Conservation (phyloP, 306 rosid genomes). For the Vachellia collinsii region DNA sequence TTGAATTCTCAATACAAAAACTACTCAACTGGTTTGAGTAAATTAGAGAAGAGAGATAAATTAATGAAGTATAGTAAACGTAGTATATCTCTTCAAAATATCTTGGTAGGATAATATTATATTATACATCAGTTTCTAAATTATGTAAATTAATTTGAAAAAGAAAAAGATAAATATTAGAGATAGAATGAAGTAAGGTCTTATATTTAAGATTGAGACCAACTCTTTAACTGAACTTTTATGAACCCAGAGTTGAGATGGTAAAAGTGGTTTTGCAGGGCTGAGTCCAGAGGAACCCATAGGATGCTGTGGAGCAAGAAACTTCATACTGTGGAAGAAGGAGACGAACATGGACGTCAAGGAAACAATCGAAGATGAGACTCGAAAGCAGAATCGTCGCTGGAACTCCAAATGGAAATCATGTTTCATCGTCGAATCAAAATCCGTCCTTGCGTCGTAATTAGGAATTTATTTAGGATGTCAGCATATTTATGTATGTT, state of each 20-base stretch:
- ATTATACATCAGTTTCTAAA: too few relatives aligned
- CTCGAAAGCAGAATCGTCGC: not conserved
- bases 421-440: not conserved
- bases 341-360: conserved; percentile 8
- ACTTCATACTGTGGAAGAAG: conserved; percentile 50
- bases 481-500: not conserved
- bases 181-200: too few relatives aligned
- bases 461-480: not conserved
- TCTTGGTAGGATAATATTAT: too few relatives aligned
- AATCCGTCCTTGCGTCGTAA: not conserved
- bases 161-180: too few relatives aligned
- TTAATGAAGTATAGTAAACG: too few relatives aligned
- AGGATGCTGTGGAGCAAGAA: conserved; percentile 48
- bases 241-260: not conserved
- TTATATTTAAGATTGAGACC: too few relatives aligned
- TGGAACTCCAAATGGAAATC: conserved; percentile 24
- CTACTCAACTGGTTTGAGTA: too few relatives aligned
- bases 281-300: conserved; percentile 45
- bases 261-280: conserved; percentile 34
- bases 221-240: too few relatives aligned
- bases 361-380: conserved; percentile 10
- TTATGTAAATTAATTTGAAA: too few relatives aligned
- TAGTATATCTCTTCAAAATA: too few relatives aligned
- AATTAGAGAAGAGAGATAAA: too few relatives aligned
- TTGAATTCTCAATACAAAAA: too few relatives aligned